A percentile compares a stretch with the other conserved stretches of the same genome.
These are phyloP conservation scores for Hanseniaspora pseudoguilliermondii DNA, from an alignment of 805 yeast species.

Conservation along the genomic window DNA sequence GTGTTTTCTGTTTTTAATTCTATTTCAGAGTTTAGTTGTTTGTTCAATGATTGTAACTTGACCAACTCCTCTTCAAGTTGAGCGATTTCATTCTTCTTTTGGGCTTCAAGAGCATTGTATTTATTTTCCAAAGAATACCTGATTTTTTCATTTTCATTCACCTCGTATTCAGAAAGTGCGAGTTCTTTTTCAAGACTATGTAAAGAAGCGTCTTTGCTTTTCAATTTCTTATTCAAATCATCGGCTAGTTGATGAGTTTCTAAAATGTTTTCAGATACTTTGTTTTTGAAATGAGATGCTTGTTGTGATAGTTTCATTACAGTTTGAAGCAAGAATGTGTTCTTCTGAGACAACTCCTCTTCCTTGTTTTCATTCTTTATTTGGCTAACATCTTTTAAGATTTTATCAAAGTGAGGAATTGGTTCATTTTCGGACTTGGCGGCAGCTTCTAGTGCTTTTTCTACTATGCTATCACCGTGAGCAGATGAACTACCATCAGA, in stretches of 20 bases:
- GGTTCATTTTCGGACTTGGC: not conserved
- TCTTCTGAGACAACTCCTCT: not conserved
- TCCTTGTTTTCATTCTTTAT: not conserved
- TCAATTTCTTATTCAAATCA: conserved; percentile 19
- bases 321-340: not conserved
- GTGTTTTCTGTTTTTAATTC: not conserved
- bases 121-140: conserved; percentile 13
- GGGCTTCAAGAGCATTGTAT: conserved; percentile 13
- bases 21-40: not conserved
- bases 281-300: conserved; percentile 2
- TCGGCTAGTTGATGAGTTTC: conserved; percentile 14
- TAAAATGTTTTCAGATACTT: not conserved
- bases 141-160: conserved; percentile 10
- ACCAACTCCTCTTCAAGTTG: not conserved
- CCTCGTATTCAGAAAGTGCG: conserved; percentile 15
- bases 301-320: conserved; percentile 2
- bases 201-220: conserved; percentile 19
- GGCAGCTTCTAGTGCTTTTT: not conserved
- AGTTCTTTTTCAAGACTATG: conserved; percentile 18
- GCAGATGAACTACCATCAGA: not conserved
- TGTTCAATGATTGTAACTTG: not conserved
- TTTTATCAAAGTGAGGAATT: conserved; percentile 7
- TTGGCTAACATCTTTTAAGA: not conserved
- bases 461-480: not conserved
- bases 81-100: not conserved